A percentile compares a stretch with the other conserved stretches of the same genome.
Conservation (phyloP, 2,329 filamentous ascomycete species). For the Hypoxylon rubiginosum region DNA sequence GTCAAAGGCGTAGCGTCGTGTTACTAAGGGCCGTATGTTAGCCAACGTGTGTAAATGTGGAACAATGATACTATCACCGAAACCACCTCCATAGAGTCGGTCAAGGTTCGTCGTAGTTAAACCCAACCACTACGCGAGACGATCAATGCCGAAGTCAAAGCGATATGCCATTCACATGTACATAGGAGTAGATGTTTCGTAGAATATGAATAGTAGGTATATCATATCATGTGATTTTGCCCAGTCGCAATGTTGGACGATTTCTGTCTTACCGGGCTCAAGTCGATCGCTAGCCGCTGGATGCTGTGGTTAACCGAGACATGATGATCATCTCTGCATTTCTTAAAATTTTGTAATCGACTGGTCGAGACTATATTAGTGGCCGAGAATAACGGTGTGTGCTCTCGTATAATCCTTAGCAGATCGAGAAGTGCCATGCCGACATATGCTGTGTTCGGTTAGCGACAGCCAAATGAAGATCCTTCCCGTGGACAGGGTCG, state of each 20-base stretch:
- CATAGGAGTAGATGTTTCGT: background rate
- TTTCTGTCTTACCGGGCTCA: background rate
- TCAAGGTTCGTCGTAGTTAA: background rate
- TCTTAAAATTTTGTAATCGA: background rate
- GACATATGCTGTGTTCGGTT: no score
- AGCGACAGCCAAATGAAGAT: no score
- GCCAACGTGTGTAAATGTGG: background rate
- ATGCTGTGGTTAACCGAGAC: background rate
- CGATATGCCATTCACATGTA: no score
- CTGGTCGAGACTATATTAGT: background rate
- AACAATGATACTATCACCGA: no score
- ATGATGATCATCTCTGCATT: background rate
- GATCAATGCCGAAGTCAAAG: no score
- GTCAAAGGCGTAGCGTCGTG: background rate
- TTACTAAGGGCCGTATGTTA: background rate
- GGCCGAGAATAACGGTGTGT: background rate
- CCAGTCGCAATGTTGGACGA: background rate
- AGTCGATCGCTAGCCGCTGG: no score
- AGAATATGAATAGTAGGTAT: background rate
- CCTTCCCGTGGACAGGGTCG: background rate
- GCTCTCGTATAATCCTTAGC: background rate
- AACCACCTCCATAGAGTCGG: no score
- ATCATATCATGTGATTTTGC: background rate
- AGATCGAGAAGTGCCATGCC: background rate
- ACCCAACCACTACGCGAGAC: no score